These are phyloP conservation scores for Dipteronia dyeriana DNA, from an alignment of 345 rosid species.

Conservation along the genomic window DNA sequence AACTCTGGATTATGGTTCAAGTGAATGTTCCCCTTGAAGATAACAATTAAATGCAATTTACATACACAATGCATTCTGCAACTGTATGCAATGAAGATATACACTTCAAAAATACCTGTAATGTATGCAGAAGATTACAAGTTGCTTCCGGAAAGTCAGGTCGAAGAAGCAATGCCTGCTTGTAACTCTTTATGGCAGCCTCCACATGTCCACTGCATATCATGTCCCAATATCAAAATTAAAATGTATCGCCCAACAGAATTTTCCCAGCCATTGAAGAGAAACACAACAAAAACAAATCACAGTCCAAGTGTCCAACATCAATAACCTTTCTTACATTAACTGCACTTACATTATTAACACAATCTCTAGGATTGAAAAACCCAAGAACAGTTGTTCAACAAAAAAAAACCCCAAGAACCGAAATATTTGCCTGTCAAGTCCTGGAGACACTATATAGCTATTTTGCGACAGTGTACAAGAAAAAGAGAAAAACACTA, in stretches of 20 bases:
- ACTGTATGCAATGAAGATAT: neutral
- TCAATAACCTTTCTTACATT: neutral
- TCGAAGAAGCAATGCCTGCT: slow-evolving; percentile 79
- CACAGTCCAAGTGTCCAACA: neutral
- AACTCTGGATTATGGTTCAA: neutral
- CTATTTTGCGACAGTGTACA: neutral
- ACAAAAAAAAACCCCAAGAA: too few relatives aligned
- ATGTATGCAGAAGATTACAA: slow-evolving; percentile 92
- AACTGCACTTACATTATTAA: neutral
- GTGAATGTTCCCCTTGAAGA: neutral
- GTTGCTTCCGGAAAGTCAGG: slow-evolving; percentile 98
- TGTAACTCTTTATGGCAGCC: slow-evolving; percentile 90
- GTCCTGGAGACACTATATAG: neutral
- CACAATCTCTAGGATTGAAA: neutral
- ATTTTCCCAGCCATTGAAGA: neutral
- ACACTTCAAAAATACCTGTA: slow-evolving; percentile 55
- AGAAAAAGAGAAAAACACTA: neutral
- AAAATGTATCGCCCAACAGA: too few relatives aligned
- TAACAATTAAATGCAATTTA: neutral
- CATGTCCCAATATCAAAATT: slow-evolving; percentile 12
- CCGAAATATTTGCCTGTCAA: too few relatives aligned
- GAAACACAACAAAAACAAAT: neutral
- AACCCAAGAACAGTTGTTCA: neutral
- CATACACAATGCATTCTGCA: neutral
- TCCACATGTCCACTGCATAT: slow-evolving; percentile 82